phyloP scores from a whole-genome alignment of 805 yeast species.

The Starmerella apis region DNA sequence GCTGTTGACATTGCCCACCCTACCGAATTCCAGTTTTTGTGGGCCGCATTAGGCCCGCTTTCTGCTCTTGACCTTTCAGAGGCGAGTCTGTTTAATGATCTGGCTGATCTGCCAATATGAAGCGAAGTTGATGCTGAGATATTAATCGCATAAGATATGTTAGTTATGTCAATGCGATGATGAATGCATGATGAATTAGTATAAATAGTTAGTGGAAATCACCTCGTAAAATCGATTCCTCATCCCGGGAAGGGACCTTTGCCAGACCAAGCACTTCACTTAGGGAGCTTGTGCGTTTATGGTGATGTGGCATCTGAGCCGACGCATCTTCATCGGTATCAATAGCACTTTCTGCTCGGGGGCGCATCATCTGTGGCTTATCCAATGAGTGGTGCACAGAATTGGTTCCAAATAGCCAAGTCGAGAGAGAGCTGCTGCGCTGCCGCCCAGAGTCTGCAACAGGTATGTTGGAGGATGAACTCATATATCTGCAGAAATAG shows the following conservation, averaged over 20 bases:
- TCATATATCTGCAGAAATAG: neutral
- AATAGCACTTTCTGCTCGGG: neutral
- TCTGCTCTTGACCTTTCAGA: neutral
- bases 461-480: neutral
- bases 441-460: neutral
- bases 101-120: conserved; percentile 3
- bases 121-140: neutral
- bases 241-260: conserved; percentile 16
- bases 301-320: neutral
- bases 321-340: neutral
- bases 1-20: conserved; percentile 42
- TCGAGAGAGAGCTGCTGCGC: conserved; percentile 13
- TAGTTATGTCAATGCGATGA: no score
- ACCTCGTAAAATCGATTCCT: conserved; percentile 19
- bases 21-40: conserved; percentile 41
- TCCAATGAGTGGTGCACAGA: neutral
- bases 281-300: conserved; percentile 11
- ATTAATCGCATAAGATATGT: neutral
- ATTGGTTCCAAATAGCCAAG: conserved; percentile 17
- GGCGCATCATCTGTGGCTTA: neutral
- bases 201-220: conserved; percentile 6
- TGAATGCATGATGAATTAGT: neutral
- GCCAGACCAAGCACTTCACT: conserved; percentile 13
- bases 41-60: conserved; percentile 28
- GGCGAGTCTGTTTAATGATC: neutral